Percentiles rank a stretch among this genome's conserved stretches.
phyloP scores from a whole-genome alignment of 2,329 filamentous ascomycete species.

The Penicillium sp. region DNA sequence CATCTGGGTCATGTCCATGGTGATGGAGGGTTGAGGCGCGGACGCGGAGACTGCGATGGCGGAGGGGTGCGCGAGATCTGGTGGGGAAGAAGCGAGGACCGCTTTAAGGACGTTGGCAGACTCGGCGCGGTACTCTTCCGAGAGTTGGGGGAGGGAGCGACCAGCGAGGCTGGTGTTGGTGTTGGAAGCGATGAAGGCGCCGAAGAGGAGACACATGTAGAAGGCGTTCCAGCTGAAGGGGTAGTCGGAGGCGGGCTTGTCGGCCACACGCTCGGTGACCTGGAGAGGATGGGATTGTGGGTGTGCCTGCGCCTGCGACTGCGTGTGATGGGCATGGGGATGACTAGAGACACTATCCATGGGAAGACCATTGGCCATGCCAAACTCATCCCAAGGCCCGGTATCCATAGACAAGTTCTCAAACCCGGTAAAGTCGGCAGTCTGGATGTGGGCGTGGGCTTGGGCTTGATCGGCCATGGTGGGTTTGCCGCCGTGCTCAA shows the following conservation, averaged over 20 bases:
- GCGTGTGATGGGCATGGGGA: conserved; percentile 23
- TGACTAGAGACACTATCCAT: conserved; percentile 46
- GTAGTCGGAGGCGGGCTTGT: conserved; percentile 65
- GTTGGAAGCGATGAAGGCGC: conserved; percentile 93
- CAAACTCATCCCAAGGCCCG: conserved; percentile 79
- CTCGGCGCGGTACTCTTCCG: conserved; percentile 55
- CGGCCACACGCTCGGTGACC: conserved; percentile 45
- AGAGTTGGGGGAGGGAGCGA: conserved; percentile 61
- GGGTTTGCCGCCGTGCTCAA: conserved; percentile 48
- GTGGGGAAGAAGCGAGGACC: conserved; percentile 53
- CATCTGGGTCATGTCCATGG: conserved; percentile 49
- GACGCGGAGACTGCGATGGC: conserved; percentile 34
- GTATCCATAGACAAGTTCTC: conserved; percentile 81
- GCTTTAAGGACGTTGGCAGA: conserved; percentile 56
- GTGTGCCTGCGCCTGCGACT: conserved; percentile 27
- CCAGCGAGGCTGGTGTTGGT: conserved; percentile 62
- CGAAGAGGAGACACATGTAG: conserved; percentile 96
- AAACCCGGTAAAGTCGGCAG: conserved; percentile 78
- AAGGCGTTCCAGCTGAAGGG: conserved; percentile 70
- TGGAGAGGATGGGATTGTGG: conserved; percentile 42
- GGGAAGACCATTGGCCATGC: conserved; percentile 70
- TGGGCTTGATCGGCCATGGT: conserved; percentile 50
- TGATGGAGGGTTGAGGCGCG: conserved; percentile 39
- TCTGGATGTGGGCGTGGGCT: conserved; percentile 52
- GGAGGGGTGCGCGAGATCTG: conserved; percentile 59